Percentiles rank a stretch among this genome's conserved stretches.
Conservation (phyloP, 83 land plant species). For the Thuja plicata region DNA sequence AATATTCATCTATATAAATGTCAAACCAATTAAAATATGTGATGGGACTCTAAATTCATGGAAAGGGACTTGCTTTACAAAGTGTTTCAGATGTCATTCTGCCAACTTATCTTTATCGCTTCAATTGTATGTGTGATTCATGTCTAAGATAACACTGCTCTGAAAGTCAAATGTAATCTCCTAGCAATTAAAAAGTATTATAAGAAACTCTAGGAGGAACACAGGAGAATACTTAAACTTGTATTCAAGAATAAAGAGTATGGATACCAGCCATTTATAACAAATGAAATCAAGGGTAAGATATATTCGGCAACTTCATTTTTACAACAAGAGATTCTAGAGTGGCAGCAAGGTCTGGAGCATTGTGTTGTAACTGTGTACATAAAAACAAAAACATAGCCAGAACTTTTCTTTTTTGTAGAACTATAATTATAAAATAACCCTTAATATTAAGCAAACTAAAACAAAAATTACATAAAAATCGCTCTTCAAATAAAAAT, state of each 20-base stretch:
- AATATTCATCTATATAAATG: neutral
- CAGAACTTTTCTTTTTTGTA: too few relatives aligned
- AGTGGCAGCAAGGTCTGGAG: too few relatives aligned
- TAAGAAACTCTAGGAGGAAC: neutral
- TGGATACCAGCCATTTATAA: neutral
- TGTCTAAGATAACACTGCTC: neutral
- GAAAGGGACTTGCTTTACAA: neutral
- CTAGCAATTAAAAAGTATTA: neutral
- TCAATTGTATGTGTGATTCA: neutral
- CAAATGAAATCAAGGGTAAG: neutral
- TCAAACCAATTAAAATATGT: neutral
- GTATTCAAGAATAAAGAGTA: neutral
- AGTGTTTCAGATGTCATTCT: neutral
- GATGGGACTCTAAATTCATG: neutral
- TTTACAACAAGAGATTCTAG: neutral
- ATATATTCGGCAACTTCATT: neutral
- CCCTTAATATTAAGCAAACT: too few relatives aligned
- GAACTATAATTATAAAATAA: too few relatives aligned
- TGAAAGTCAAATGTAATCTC: neutral
- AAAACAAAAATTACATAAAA: too few relatives aligned
- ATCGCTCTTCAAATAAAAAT: too few relatives aligned
- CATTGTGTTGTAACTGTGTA: too few relatives aligned
- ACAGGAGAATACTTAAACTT: neutral
- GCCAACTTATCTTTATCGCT: neutral
- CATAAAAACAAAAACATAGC: too few relatives aligned